These are phyloP conservation scores for Teunomyces cretensis DNA, from an alignment of 805 yeast species.

Conservation along the genomic window DNA sequence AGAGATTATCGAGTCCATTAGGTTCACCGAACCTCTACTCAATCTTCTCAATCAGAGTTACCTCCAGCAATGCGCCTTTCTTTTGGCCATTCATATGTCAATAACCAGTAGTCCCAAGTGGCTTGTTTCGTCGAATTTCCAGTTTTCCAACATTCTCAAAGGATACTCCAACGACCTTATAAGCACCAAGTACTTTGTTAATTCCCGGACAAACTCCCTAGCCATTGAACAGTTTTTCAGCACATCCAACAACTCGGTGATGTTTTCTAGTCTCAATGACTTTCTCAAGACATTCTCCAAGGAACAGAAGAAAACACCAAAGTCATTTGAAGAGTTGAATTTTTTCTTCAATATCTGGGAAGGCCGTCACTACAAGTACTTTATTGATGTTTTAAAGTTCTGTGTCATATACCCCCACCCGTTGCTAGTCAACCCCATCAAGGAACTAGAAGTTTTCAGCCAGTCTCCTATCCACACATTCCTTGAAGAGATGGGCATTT, in stretches of 20 bases:
- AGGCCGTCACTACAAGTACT: slow-evolving; percentile 20
- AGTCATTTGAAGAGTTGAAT: slow-evolving; percentile 25
- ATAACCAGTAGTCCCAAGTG: slow-evolving; percentile 1
- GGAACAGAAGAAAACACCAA: slow-evolving; percentile 11
- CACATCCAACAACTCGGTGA: slow-evolving; percentile 7
- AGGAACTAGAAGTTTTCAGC: slow-evolving; percentile 5
- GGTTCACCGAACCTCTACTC: slow-evolving; percentile 11
- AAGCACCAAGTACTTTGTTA: slow-evolving; percentile 21
- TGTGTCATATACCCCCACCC: slow-evolving; percentile 35
- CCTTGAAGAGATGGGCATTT: slow-evolving; percentile 21
- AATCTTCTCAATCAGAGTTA: slow-evolving; percentile 15
- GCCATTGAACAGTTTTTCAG: slow-evolving; percentile 12
- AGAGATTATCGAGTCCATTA: slow-evolving; percentile 14
- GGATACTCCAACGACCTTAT: slow-evolving; percentile 29
- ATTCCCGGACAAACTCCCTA: slow-evolving; percentile 18
- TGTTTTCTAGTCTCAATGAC: slow-evolving; percentile 14
- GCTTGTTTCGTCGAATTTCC: slow-evolving; percentile 5
- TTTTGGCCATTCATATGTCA: slow-evolving; percentile 27
- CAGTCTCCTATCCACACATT: slow-evolving; percentile 10
- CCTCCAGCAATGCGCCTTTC: slow-evolving; percentile 28
- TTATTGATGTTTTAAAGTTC: slow-evolving; percentile 30
- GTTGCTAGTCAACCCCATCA: slow-evolving; percentile 9
- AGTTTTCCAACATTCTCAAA: slow-evolving; percentile 20
- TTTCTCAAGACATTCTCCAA: slow-evolving; percentile 16
- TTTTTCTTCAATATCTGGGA: slow-evolving; percentile 32